Evolutionary conservation across 805 yeast genomes (phyloP), one percentile per base, ranked within the genome.

Genomic region (Starmera caribaea): DNA sequence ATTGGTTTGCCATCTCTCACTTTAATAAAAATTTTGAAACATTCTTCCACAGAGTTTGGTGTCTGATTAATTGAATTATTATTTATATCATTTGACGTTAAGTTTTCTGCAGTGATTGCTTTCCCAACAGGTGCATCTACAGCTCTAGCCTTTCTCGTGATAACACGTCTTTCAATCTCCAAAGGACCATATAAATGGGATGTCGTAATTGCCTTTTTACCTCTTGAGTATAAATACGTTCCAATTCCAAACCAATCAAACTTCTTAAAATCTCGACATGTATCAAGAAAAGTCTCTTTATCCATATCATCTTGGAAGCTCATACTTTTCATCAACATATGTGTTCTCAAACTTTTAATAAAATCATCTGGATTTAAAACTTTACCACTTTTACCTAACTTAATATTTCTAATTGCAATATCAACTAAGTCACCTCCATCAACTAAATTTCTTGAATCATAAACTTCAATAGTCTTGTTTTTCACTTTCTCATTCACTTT

Each of bases 151-250:
- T 47, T 69, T 35, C 37, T 45, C 40, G 37, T 45, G 40, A 64
- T 58, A 0, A 54, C 59, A 48, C 70, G 74, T 45, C 73, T 71
- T 45, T 80, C 81, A 3, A 79, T 64, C 14, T 73, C 76, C 33
- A 85, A 60, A 0, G 94, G 88, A 0, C 94, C 95, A 39, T 78
- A 62, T 44, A 86, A 57, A 52, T 81, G 84, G 45, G 79, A 83
- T 16, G 68, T 61, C 0, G 75, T 69, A 0, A 68, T 57, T 0
- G 82, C 68, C 37, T 69, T 66, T 4, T 53, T 53, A 41, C 81
- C 71, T 29, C 69, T 51, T 43, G 65, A 57, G 44, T 69, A 60
- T 46, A 66, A 74, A 27, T 76, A 51, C 2, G 71, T 56, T 0
- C 88, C 89, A 17, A 81, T 53, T 38, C 65, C 62, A 31, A 72